Evolutionary conservation across 2,329 filamentous ascomycete genomes (phyloP), one percentile per base, ranked within the genome.

Genomic region (Colletotrichum truncatum): DNA sequence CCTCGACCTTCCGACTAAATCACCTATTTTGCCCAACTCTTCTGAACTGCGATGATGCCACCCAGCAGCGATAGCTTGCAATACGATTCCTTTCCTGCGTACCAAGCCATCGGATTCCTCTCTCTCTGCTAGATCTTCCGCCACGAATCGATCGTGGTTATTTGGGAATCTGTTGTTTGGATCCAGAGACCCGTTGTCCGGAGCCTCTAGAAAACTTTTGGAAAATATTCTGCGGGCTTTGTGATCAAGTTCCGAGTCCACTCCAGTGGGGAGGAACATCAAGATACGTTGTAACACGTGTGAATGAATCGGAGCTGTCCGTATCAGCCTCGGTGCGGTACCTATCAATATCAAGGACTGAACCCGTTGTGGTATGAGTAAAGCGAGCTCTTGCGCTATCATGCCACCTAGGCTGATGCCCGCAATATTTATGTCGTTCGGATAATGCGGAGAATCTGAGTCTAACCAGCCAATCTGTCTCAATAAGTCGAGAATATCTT

Each of bases 361-460:
- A 10, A 63, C 26, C 12, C 59, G 39, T 46, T 57, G 59, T 12
- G 68, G 81, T 23, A 75, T 74, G 3, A 76, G 68, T 56, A 74
- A 75, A 4, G 76, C 80, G 8, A 93, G 71, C 78, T 93, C 90
- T 75, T 93, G 90, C 2, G 88, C 85, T 71, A 93, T 92, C 90
- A 93, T 92, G 67, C 90, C 90, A 49, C 90, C 90, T 88, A 92
- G 91, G 64, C 85, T 89, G 55, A 91, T 86, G 12, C 90, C 90
- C 43, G 89, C 80, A 51, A 92, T 75, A 71, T 93, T 86, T 76
- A 69, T 85, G 81, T 60, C 81, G 70, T 49, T 79, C 72, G n/a
- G 79, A 16, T 57, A 63, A 12, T n/a, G 32, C 6, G 25, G 34
- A 9, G 52, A 48, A 25, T 57, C 59, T 3, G 34, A 57, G 66